Base-by-base conservation (phyloP, 257 asterid species). In the Lycium ferocissimum region DNA sequence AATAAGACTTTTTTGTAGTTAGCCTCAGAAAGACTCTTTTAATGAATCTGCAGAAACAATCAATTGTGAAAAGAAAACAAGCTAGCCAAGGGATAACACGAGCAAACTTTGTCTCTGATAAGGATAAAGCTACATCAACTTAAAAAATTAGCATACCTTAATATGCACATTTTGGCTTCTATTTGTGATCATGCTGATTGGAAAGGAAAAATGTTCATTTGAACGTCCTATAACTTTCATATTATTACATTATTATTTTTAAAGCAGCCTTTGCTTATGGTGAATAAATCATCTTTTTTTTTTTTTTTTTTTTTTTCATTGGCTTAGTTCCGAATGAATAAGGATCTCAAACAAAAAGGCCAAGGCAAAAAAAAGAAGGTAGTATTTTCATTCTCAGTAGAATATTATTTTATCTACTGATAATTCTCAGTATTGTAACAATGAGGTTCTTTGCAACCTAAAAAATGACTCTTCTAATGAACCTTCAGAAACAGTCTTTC, bases 291-390 rank as follows among this genome's bases (percentile, higher is more conserved):
- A 37, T 38, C n/a, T 80, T 45, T 3, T 33, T 82, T 47, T 72
- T 67, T 53, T 51, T n/a, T n/a, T n/a, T 80, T 45, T 3, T 33
- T 82, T 47, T 72, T 67, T 53, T 51, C 53, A 53, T n/a, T 83
- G 57, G 69, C 80, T 70, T 89, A 96, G 98, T 89, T 83, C 85
- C 95, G 83, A 93, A 86, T 88, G 97, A 91, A 84, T 93, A 85
- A 87, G 96, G 91, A 88, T 86, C 98, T 87, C 98, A 90, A 86
- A 83, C 93, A 86, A 92, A 91, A 92, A 92, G 87, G 85, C 73
- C 92, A 81, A 91, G 91, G 88, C 89, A 91, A 66, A 95, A 40
- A 91, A 90, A 83, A 87, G 85, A 93, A 93, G 98, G 99, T 97
- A 91, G 67, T 79, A 54, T 66, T 79, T 37, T 61, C 82, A 17